Conservation (phyloP, 2,329 filamentous ascomycete species). For the Alternaria sp. region DNA sequence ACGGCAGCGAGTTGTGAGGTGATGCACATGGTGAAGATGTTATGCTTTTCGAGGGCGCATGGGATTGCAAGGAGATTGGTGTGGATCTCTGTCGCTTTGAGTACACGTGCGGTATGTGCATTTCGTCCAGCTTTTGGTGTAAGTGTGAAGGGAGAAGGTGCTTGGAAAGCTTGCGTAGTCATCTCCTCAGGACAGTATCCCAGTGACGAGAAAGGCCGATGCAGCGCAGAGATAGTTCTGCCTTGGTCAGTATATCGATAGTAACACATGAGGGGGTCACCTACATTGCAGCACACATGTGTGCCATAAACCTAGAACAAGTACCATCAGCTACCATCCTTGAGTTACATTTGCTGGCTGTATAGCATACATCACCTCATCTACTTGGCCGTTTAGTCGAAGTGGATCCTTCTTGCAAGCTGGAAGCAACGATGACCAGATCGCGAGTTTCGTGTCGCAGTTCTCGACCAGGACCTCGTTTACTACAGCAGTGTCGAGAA, state of each 20-base stretch:
- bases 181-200: conserved; percentile 42
- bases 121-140: conserved; percentile 53
- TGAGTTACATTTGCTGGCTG: neutral
- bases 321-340: neutral
- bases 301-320: conserved; percentile 71
- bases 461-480: conserved; percentile 68
- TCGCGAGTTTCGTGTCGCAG: conserved; percentile 71
- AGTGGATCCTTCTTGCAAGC: conserved; percentile 74
- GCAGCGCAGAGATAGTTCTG: conserved; percentile 41
- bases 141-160: conserved; percentile 61
- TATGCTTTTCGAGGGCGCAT: conserved; percentile 76
- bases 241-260: neutral
- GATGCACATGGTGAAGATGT: conserved; percentile 42
- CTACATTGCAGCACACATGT: conserved; percentile 71
- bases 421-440: conserved; percentile 83
- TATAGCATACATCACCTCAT: conserved; percentile 74
- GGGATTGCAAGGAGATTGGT: conserved; percentile 79
- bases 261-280: neutral
- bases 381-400: conserved; percentile 72
- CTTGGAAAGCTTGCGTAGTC: conserved; percentile 66
- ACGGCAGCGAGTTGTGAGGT: conserved; percentile 39
- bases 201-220: conserved; percentile 55
- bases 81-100: conserved; percentile 79
- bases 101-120: conserved; percentile 78
- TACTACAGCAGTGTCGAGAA: conserved; percentile 30